Evolutionary conservation across 139 green algal species (phyloP).

Genomic region (Protoeuglena noctilucae): DNA sequence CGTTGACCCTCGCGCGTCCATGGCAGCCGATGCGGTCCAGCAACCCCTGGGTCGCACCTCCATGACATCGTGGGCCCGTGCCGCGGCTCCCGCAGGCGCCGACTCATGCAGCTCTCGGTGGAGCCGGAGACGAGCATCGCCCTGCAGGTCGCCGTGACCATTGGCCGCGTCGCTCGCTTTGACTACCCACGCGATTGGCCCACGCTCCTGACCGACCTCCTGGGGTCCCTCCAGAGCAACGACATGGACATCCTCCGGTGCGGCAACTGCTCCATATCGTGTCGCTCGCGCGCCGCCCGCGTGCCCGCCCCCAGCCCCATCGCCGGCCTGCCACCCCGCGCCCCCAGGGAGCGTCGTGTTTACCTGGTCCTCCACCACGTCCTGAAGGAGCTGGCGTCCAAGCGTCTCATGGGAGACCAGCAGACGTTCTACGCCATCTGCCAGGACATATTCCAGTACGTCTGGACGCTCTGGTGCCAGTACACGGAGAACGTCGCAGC

Average conservation of each 20-base stretch:
- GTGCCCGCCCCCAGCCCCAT: background rate
- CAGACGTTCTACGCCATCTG: conserved; percentile 35
- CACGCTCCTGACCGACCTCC: conserved; percentile 49
- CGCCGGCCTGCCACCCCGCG: background rate
- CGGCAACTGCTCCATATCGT: too few species aligned
- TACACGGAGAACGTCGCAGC: too few species aligned
- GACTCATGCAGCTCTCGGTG: background rate
- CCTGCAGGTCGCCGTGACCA: conserved; percentile 64
- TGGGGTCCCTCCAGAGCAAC: conserved; percentile 22
- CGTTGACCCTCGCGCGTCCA: background rate
- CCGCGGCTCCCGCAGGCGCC: too few species aligned
- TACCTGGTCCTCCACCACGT: conserved; percentile 81
- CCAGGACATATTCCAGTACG: background rate
- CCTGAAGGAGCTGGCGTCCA: conserved; percentile 86
- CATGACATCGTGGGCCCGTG: background rate
- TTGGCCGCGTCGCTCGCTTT: conserved; percentile 68
- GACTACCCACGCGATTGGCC: conserved; percentile 80
- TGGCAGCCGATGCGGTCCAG: background rate
- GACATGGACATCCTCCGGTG: too few species aligned
- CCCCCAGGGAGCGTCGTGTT: conserved; percentile 23
- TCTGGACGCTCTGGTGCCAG: background rate
- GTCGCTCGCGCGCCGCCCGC: too few species aligned
- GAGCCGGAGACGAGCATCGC: conserved; percentile 38
- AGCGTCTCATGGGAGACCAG: conserved; percentile 69
- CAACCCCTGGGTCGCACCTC: background rate